Evolutionary conservation across 306 rosid species (phyloP).

Genomic region (Vigna hirtella): DNA sequence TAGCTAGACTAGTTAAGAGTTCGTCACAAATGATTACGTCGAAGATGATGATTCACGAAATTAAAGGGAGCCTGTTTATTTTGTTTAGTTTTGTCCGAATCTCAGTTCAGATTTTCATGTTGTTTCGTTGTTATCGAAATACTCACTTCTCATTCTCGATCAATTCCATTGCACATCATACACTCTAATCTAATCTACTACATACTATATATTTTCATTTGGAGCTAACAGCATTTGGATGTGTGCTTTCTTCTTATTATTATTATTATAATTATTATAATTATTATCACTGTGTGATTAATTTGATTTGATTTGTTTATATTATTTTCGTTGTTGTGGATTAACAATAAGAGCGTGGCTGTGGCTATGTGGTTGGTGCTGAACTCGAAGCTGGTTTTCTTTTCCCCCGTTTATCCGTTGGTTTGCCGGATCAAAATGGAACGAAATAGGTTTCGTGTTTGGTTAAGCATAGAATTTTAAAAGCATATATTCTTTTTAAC

Average conservation of each 20-base stretch:
- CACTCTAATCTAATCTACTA: neutral
- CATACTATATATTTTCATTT: no score
- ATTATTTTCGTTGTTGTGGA: slow-evolving; percentile 47
- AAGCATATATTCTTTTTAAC: slow-evolving; percentile 6
- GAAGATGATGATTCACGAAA: slow-evolving; percentile 46
- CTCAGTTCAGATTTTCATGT: slow-evolving; percentile 65
- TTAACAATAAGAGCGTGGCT: slow-evolving; percentile 44
- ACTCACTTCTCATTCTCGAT: slow-evolving; percentile 40
- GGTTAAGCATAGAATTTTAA: slow-evolving; percentile 58
- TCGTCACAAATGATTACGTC: slow-evolving; percentile 48
- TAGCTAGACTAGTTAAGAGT: slow-evolving; percentile 44
- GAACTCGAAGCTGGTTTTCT: slow-evolving; percentile 80
- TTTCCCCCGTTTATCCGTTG: slow-evolving; percentile 74
- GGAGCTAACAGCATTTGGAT: slow-evolving; percentile 47
- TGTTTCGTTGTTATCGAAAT: slow-evolving; percentile 49
- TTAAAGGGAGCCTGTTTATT: slow-evolving; percentile 48
- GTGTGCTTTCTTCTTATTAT: slow-evolving; percentile 37
- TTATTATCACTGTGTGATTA: neutral
- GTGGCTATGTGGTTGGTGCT: slow-evolving; percentile 63
- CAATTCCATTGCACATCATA: slow-evolving; percentile 28
- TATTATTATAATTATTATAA: neutral
- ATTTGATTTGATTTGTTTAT: slow-evolving; percentile 47
- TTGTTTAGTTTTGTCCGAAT: slow-evolving; percentile 49
- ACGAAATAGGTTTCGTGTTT: slow-evolving; percentile 75
- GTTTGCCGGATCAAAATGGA: slow-evolving; percentile 73